Evolutionary conservation across 2,329 filamentous ascomycete genomes (phyloP).

Genomic region (Fragosphaeria purpurea): DNA sequence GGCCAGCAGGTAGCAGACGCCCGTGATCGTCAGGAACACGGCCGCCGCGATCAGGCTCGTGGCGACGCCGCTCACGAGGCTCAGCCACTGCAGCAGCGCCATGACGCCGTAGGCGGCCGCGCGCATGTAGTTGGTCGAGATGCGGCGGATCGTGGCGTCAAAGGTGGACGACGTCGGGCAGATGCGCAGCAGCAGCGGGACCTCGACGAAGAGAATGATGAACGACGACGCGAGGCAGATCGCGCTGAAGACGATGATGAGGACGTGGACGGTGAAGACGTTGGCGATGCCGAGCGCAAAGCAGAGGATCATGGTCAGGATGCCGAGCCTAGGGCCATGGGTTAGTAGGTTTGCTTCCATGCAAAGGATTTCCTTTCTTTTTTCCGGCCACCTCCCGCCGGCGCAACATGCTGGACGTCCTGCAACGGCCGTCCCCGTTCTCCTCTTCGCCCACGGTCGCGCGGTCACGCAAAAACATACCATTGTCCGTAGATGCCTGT

Average conservation of each 20-base stretch:
- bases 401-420: background rate
- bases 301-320: conserved; percentile 61
- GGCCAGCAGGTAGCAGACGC: conserved; percentile 69
- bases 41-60: conserved; percentile 80
- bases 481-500: conserved; percentile 68
- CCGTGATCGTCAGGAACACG: conserved; percentile 67
- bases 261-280: conserved; percentile 45
- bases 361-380: background rate
- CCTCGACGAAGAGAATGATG: conserved; percentile 74
- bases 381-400: background rate
- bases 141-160: conserved; percentile 78
- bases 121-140: conserved; percentile 96
- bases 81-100: conserved; percentile 77
- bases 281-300: conserved; percentile 59
- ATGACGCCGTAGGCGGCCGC: conserved; percentile 76
- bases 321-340: conserved; percentile 46
- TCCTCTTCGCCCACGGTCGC: too few species aligned
- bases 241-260: conserved; percentile 42
- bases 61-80: conserved; percentile 45
- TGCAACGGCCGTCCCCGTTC: too few species aligned
- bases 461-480: conserved; percentile 35
- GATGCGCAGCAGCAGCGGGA: conserved; percentile 91
- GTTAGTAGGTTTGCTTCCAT: background rate
- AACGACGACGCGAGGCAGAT: conserved; percentile 54
- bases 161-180: conserved; percentile 90